phyloP scores from a whole-genome alignment of 1,139 yeast species.

The Wickerhamomyces sp. region DNA sequence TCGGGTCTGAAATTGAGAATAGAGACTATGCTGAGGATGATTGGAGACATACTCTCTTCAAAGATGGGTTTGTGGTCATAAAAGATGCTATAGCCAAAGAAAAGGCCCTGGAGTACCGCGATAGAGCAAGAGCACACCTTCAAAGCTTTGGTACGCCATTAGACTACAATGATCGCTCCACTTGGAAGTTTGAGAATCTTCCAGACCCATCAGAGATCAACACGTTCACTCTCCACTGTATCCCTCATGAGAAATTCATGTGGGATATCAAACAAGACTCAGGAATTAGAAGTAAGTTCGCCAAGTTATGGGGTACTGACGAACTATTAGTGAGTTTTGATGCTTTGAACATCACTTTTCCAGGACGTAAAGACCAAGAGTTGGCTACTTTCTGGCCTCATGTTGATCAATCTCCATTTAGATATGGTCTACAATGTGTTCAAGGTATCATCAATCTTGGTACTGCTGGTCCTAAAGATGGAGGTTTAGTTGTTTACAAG shows the following conservation, averaged over 20 bases:
- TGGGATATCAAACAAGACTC: slow-evolving; percentile 25
- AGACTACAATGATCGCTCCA: slow-evolving; percentile 17
- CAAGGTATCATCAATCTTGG: slow-evolving; percentile 10
- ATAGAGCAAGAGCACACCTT: slow-evolving; percentile 16
- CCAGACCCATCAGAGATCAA: slow-evolving; percentile 18
- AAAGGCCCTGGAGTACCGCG: slow-evolving; percentile 17
- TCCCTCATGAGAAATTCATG: slow-evolving; percentile 23
- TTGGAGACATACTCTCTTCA: slow-evolving; percentile 23
- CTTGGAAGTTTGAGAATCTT: slow-evolving; percentile 21
- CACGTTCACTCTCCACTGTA: slow-evolving; percentile 12
- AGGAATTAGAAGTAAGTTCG: slow-evolving; percentile 18
- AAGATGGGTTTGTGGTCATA: slow-evolving; percentile 24
- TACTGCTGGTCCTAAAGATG: slow-evolving; percentile 13
- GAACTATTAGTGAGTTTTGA: slow-evolving; percentile 22
- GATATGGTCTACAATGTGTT: slow-evolving; percentile 8
- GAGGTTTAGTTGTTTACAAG: slow-evolving; percentile 13
- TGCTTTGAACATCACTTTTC: slow-evolving; percentile 21
- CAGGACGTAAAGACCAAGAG: slow-evolving; percentile 15
- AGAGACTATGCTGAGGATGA: slow-evolving; percentile 9
- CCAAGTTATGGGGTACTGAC: slow-evolving; percentile 23
- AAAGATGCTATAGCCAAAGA: slow-evolving; percentile 22
- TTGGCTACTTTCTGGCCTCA: slow-evolving; percentile 22
- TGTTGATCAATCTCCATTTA: slow-evolving; percentile 17
- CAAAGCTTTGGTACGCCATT: slow-evolving; percentile 15
- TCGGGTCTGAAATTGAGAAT: slow-evolving; percentile 1